Evolutionary conservation across 257 asterid species (phyloP).

Genomic region (Solanum clarkiae): DNA sequence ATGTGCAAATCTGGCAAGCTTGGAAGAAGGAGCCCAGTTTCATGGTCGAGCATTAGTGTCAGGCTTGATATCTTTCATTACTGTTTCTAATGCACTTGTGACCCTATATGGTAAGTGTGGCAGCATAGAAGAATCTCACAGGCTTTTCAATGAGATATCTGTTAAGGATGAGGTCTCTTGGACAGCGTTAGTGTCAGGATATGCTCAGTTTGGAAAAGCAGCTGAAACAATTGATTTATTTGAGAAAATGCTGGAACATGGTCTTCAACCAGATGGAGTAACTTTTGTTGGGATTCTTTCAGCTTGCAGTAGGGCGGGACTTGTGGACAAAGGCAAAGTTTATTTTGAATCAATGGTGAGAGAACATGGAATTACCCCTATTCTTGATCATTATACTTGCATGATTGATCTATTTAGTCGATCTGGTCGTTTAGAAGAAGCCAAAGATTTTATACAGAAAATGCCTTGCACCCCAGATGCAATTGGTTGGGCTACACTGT

Average conservation of each 20-base stretch:
- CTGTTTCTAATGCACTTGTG: constrained; percentile 82
- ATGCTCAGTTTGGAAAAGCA: constrained; percentile 81
- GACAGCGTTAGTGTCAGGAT: constrained; percentile 82
- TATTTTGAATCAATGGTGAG: constrained; percentile 61
- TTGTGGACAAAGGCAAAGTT: constrained; percentile 50
- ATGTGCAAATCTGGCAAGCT: constrained; percentile 79
- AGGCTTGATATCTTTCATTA: constrained; percentile 50
- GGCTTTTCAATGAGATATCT: constrained; percentile 44
- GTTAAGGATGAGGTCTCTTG: constrained; percentile 71
- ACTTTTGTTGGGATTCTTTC: constrained; percentile 78
- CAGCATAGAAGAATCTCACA: constrained; percentile 51
- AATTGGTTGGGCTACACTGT: constrained; percentile 31
- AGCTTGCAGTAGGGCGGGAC: constrained; percentile 83
- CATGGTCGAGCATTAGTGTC: constrained; percentile 63
- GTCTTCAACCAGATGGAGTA: constrained; percentile 62
- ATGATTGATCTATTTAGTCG: constrained; percentile 72
- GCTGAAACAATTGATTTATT: constrained; percentile 55
- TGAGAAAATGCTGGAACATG: constrained; percentile 57
- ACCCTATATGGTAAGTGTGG: constrained; percentile 85
- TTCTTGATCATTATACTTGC: constrained; percentile 38
- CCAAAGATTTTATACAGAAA: constrained; percentile 53
- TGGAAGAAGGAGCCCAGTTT: constrained; percentile 90
- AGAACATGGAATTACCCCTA: constrained; percentile 40
- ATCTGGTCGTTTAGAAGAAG: constrained; percentile 68
- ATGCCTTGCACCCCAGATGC: constrained; percentile 58